Conservation (phyloP, 768 basidiomycete species). For the Tricholoma flavovirens region DNA sequence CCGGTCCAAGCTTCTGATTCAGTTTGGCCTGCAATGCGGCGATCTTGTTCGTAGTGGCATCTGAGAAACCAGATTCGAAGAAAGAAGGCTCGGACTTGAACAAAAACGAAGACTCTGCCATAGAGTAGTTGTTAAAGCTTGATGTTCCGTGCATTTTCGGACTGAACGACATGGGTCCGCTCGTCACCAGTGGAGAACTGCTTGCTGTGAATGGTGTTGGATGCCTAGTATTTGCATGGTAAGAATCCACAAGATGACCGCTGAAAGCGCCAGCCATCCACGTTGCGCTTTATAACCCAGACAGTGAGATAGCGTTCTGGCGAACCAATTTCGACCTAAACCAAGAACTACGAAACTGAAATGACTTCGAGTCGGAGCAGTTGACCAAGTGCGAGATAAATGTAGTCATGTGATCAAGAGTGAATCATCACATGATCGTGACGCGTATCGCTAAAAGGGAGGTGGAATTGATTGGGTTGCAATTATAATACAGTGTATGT, state of each 20-base stretch:
- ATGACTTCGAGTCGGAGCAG: no score
- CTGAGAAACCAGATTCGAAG: slow-evolving; percentile 37
- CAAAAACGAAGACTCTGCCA: slow-evolving; percentile 22
- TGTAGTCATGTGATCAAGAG: neutral
- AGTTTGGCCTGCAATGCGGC: slow-evolving; percentile 76
- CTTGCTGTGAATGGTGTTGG: slow-evolving; percentile 13
- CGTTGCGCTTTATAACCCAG: neutral
- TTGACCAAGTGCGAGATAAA: no score
- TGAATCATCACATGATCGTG: neutral
- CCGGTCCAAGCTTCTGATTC: slow-evolving; percentile 86
- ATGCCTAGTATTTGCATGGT: slow-evolving; percentile 25
- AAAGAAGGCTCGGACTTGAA: slow-evolving; percentile 28
- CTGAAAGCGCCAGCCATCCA: slow-evolving; percentile 57
- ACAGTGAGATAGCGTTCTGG: no score
- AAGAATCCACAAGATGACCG: slow-evolving; percentile 50
- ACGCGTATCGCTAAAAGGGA: no score
- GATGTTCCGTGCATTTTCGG: slow-evolving; percentile 51
- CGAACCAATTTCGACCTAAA: neutral
- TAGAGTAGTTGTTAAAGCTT: slow-evolving; percentile 13
- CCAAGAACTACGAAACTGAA: neutral
- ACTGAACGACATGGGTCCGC: slow-evolving; percentile 59
- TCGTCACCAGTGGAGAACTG: slow-evolving; percentile 33
- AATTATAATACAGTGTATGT: no score
- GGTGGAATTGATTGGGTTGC: no score
- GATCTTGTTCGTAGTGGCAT: slow-evolving; percentile 61